phyloP scores from a whole-genome alignment of 2,329 filamentous ascomycete genomes.

The Raffaelea arxii region DNA sequence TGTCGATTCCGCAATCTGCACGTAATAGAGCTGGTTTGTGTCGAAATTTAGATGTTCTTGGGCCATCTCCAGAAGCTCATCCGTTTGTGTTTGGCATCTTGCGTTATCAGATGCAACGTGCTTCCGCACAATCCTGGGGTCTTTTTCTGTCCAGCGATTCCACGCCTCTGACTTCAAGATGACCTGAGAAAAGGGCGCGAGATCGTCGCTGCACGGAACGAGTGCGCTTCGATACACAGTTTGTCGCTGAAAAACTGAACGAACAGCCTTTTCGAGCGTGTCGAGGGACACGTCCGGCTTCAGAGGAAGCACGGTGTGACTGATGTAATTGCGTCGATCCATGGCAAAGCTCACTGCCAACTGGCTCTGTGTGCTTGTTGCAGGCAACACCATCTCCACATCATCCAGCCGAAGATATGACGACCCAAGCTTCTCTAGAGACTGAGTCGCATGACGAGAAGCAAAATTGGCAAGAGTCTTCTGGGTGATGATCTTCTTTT shows the following conservation, averaged over 20 bases:
- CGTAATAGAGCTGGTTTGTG: conserved; percentile 9
- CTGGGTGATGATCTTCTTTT: not conserved
- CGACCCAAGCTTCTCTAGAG: not conserved
- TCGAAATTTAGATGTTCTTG: conserved; percentile 15
- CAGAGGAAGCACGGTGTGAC: conserved; percentile 19
- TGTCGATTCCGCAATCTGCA: conserved; percentile 15
- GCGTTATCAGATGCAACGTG: not conserved
- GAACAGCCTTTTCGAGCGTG: conserved; percentile 16
- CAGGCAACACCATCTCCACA: conserved; percentile 20
- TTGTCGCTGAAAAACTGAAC: conserved; percentile 16
- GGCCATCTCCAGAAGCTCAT: conserved; percentile 8
- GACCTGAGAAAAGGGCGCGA: conserved; percentile 25
- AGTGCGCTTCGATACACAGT: conserved; percentile 23
- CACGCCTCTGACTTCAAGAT: conserved; percentile 15
- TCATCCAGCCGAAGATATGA: conserved; percentile 1
- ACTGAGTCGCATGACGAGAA: not conserved
- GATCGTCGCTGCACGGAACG: conserved; percentile 20
- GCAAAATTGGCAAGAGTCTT: not conserved
- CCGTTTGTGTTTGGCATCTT: too few species aligned
- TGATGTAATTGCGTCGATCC: conserved; percentile 20
- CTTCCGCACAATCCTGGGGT: not conserved
- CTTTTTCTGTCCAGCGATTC: not conserved
- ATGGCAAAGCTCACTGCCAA: conserved; percentile 23
- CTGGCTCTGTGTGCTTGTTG: conserved; percentile 24
- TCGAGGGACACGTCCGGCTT: conserved; percentile 14